These are phyloP conservation scores for Clonostachys solani DNA, from an alignment of 2,329 filamentous ascomycete genomes.

Conservation along the genomic window DNA sequence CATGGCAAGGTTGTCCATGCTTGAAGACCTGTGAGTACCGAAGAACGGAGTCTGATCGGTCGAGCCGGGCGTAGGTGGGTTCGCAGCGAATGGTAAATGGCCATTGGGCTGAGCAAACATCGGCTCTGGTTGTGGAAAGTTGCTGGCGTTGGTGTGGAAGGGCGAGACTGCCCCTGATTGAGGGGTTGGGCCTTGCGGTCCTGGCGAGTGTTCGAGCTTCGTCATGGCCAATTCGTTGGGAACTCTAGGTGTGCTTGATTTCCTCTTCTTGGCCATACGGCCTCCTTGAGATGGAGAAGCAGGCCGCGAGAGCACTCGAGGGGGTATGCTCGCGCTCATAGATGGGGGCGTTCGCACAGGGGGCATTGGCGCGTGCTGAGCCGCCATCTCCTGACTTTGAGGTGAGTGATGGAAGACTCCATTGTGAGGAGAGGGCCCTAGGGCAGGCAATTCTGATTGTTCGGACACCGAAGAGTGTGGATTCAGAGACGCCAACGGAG, in stretches of 20 bases:
- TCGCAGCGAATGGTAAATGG: constrained; percentile 42
- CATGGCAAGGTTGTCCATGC: constrained; percentile 60
- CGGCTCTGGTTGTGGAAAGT: constrained; percentile 24
- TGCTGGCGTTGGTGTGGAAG: background rate
- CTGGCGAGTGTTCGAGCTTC: constrained; percentile 59
- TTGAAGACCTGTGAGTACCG: constrained; percentile 40
- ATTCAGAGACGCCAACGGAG: constrained; percentile 29
- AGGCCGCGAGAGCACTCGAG: constrained; percentile 57
- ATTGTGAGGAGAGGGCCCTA: background rate
- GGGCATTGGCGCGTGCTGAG: background rate
- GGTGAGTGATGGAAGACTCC: background rate
- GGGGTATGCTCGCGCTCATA: background rate
- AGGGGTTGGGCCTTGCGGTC: constrained; percentile 9
- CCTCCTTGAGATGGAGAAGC: constrained; percentile 65
- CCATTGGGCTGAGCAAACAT: constrained; percentile 9
- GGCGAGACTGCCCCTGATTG: constrained; percentile 1
- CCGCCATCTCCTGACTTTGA: background rate
- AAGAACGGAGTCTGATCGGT: constrained; percentile 40
- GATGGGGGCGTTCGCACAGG: background rate
- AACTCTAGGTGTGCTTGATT: constrained; percentile 66
- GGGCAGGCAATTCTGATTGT: background rate
- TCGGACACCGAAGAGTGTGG: constrained; percentile 9
- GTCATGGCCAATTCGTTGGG: constrained; percentile 80
- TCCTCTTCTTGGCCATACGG: constrained; percentile 75
- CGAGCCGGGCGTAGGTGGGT: constrained; percentile 63